Conservation (phyloP, 768 basidiomycete species). For the Harrya chromipes region DNA sequence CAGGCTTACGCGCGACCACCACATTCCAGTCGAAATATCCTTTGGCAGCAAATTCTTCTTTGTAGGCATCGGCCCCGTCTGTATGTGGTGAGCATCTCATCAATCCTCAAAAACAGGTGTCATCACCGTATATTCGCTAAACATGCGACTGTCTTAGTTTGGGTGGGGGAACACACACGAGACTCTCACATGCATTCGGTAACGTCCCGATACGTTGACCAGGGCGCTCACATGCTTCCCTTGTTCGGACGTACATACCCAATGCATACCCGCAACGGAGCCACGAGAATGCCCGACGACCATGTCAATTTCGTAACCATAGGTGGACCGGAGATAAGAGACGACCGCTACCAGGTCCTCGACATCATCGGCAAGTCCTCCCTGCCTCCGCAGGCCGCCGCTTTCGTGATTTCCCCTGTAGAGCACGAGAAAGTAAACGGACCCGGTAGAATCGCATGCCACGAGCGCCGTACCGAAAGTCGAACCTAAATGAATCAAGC, state of each 20-base stretch:
- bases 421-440: constrained; percentile 4
- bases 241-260: constrained; percentile 63
- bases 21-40: constrained; percentile 64
- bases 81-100: constrained; percentile 2
- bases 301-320: constrained; percentile 67
- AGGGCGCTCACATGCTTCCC: constrained; percentile 55
- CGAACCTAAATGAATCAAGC: constrained; percentile 81
- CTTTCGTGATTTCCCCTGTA: constrained; percentile 76
- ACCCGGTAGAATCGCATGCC: constrained; percentile 1
- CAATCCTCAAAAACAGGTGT: not conserved
- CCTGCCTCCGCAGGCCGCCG: constrained; percentile 60
- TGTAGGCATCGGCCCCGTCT: constrained; percentile 37
- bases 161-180: not conserved
- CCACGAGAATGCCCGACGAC: constrained; percentile 81
- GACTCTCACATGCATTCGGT: constrained; percentile 69
- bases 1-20: constrained; percentile 60
- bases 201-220: constrained; percentile 75
- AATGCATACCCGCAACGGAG: constrained; percentile 61
- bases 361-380: constrained; percentile 56
- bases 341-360: constrained; percentile 67
- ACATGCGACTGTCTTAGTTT: constrained; percentile 1
- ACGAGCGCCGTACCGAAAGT: constrained; percentile 63
- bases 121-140: constrained; percentile 30
- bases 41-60: constrained; percentile 48
- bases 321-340: constrained; percentile 50